Evolutionary conservation across 129 eudicot species (phyloP), one percentile per base, ranked within the genome.

Genomic region (Lactuca sativa): DNA sequence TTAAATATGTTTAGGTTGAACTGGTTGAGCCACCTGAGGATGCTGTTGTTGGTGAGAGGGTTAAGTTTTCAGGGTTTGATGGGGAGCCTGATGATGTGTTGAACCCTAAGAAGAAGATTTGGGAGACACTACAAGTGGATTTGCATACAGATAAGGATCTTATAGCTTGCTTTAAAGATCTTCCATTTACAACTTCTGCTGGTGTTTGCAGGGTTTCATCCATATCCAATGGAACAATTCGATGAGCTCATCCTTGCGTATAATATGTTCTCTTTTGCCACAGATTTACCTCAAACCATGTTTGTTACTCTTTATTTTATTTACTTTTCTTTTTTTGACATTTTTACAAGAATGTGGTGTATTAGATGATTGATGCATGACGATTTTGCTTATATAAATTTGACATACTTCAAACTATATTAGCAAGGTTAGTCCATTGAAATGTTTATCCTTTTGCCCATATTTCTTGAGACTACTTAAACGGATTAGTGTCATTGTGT

Each of bases 71-170:
- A 0, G 98, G 98, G 40, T 82, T 84, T 74, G 92, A 73, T 36
- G 91, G 95, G 0, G 76, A 70, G 56, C 84, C 98, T 1, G 98
- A 92, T 77, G 98, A 86, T 37, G 85, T 92, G 41, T 70, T 92
- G 32, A 89, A 92, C 83, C 98, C 98, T 7, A 92, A 92, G 76
- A 92, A 89, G 84, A 92, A 92, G 82, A 86, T 92, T 0, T 92
- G 91, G 91, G 98, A 92, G 81, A 89, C 96, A 10, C 67, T 92
- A 53, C 91, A 86, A 66, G 86, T 81, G 58, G 96, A 89, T 81
- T 54, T 92, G 18, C 89, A 77, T 62, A 84, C 92, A 32, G 77
- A 86, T 59, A 76, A 82, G 75, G 84, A 92, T 52, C 69, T 89
- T 74, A 81, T 89, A 32, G 98, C 98, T 0, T 74, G 88, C 74